phyloP scores from a whole-genome alignment of 202 grass and related monocot species.

The Digitaria exilis region DNA sequence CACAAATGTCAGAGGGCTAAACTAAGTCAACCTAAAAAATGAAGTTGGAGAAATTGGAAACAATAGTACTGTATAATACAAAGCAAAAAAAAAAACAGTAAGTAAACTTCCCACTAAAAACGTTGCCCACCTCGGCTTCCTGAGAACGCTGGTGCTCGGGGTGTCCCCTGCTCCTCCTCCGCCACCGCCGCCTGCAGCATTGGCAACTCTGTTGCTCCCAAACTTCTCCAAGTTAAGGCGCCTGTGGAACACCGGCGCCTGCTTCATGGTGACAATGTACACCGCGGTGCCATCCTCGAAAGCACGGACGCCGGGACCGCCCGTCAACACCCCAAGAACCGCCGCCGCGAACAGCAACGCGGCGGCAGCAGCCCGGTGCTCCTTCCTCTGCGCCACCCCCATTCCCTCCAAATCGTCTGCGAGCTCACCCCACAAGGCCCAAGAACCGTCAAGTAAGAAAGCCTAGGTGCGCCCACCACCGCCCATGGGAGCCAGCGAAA shows the following conservation, averaged over 20 bases:
- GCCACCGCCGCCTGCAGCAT: constrained; percentile 7
- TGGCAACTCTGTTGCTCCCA: constrained; percentile 44
- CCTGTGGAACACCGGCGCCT: constrained; percentile 62
- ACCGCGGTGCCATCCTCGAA: constrained; percentile 69
- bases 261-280: constrained; percentile 95
- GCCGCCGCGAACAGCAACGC: constrained; percentile 24
- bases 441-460: constrained; percentile 23
- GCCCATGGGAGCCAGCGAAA: constrained; percentile 30
- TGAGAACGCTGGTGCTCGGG: constrained; percentile 59
- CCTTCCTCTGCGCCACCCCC: constrained; percentile 32
- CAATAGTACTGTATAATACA: not conserved
- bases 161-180: constrained; percentile 36
- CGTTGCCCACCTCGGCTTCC: constrained; percentile 63
- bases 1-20: not conserved
- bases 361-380: constrained; percentile 12
- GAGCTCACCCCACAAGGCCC: not conserved
- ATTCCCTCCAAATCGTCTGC: constrained; percentile 15
- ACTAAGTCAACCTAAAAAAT: not conserved
- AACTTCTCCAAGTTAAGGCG: constrained; percentile 53
- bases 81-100: not conserved
- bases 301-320: constrained; percentile 25
- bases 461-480: constrained; percentile 15
- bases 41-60: not conserved
- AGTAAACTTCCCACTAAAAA: constrained; percentile 1
- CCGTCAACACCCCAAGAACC: constrained; percentile 43